Evolutionary conservation across 495 filamentous ascomycete genomes (phyloP), one percentile per base, ranked within the genome.

Genomic region (Annulohypoxylon stygium): DNA sequence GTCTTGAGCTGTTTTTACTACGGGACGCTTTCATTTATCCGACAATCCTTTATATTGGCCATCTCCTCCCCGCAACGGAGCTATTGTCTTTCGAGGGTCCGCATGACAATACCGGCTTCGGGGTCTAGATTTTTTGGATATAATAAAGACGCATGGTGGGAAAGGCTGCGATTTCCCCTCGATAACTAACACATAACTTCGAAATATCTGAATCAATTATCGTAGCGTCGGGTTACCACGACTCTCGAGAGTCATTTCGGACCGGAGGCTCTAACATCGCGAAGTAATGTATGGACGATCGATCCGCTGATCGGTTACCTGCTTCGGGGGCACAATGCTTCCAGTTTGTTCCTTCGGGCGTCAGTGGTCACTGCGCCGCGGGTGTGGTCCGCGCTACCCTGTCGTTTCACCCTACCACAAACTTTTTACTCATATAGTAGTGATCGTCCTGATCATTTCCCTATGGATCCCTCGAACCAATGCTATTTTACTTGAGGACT

Each of bases 361-460:
- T 58, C 60, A 67, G 59, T 51, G 57, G 61, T 47, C 59, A 65
- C 67, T 71, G 68, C 64, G 73, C 73, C 73, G 73, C 68, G 73
- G 67, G 63, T 57, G 20, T 69, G 68, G 64, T 59, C 54, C 73
- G 54, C 68, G 51, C 26, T 66, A 73, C 64, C 70, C 48, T 74
- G 37, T 18, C 54, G 62, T 68, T 75, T 74, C 72, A 66, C 76
- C 65, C n/a, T 67, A 68, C 63, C 67, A 76, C 76, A 71, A 66
- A 54, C 71, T 54, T 37, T 70, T 70, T 65, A 74, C 74, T 67
- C 62, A 74, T 69, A 81, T 78, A 78, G 66, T 71, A 67, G 66
- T 76, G 50, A 70, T 82, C 65, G 34, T 83, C 65, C 62, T 78
- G 37, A 63, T 83, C 63, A 62, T 83, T 61, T 78, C 74, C 50